A percentile compares a stretch with the other conserved stretches of the same genome.
Conservation (phyloP, 2,329 filamentous ascomycete genomes). For the Cercospora citrullina region DNA sequence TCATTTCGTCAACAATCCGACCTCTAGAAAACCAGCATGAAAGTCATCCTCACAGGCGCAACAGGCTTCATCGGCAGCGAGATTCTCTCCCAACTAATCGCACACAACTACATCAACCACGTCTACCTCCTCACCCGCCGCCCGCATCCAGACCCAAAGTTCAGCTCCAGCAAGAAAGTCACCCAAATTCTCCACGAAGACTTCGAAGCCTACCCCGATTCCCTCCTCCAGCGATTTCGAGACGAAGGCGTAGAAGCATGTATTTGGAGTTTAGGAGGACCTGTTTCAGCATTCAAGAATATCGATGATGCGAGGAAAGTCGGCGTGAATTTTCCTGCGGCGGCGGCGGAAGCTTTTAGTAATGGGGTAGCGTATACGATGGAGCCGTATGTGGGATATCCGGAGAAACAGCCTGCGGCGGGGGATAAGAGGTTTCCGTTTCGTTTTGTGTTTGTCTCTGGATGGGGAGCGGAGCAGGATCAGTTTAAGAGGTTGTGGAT, state of each 20-base stretch:
- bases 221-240: slow-evolving; percentile 44
- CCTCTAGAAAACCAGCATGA: slow-evolving; percentile 57
- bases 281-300: slow-evolving; percentile 29
- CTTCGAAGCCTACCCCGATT: slow-evolving; percentile 54
- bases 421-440: slow-evolving; percentile 40
- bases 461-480: slow-evolving; percentile 44
- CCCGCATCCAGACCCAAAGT: slow-evolving; percentile 32
- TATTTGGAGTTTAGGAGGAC: slow-evolving; percentile 46
- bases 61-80: slow-evolving; percentile 60
- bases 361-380: slow-evolving; percentile 31
- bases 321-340: slow-evolving; percentile 36
- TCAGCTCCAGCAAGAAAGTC: slow-evolving; percentile 36
- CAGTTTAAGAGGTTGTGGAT: slow-evolving; percentile 43
- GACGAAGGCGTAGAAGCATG: slow-evolving; percentile 47
- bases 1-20: not conserved
- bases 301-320: slow-evolving; percentile 37
- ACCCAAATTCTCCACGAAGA: slow-evolving; percentile 47
- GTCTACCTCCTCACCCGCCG: slow-evolving; percentile 39
- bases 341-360: slow-evolving; percentile 38
- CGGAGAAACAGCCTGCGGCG: slow-evolving; percentile 22
- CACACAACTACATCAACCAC: slow-evolving; percentile 51
- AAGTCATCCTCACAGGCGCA: slow-evolving; percentile 59
- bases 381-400: slow-evolving; percentile 29
- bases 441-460: slow-evolving; percentile 47
- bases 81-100: slow-evolving; percentile 55